Percentiles rank a stretch among this genome's conserved stretches.
phyloP scores from a whole-genome alignment of 148 eudicot genomes.

The Heliosperma pusillum region DNA sequence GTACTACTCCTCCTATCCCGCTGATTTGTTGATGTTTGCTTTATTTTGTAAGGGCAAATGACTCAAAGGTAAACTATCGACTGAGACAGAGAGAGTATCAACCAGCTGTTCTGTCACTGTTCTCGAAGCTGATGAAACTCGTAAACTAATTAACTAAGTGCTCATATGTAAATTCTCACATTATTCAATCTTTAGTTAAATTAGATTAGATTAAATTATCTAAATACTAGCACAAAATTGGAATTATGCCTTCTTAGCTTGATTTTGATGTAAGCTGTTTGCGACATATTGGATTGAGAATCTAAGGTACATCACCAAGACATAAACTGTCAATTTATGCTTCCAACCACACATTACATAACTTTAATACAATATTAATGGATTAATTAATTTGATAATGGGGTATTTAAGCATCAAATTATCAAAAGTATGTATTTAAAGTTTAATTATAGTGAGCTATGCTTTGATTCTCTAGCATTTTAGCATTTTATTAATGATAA shows the following conservation, averaged over 20 bases:
- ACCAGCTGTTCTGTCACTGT: no score
- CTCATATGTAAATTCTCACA: not conserved
- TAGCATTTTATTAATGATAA: not conserved
- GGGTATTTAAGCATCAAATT: constrained; percentile 13
- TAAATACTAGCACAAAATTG: constrained; percentile 1
- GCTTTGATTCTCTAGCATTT: constrained; percentile 6
- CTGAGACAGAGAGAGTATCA: no score
- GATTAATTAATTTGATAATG: constrained; percentile 18
- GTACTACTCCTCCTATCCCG: no score
- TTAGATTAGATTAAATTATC: not conserved
- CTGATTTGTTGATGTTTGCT: no score
- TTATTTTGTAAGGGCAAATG: no score
- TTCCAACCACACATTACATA: constrained; percentile 19
- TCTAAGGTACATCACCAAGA: not conserved
- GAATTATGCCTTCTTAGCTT: not conserved
- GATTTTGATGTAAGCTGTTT: not conserved
- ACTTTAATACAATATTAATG: not conserved
- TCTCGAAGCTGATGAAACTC: no score
- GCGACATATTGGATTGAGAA: constrained; percentile 26
- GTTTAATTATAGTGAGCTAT: not conserved
- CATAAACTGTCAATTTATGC: constrained; percentile 21
- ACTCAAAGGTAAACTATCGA: no score
- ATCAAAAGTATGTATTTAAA: constrained; percentile 14
- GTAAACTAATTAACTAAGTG: no score
- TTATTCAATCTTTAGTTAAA: not conserved